Base-by-base conservation (phyloP, 2,329 filamentous ascomycete species). In the Aureobasidium subglaciale region DNA sequence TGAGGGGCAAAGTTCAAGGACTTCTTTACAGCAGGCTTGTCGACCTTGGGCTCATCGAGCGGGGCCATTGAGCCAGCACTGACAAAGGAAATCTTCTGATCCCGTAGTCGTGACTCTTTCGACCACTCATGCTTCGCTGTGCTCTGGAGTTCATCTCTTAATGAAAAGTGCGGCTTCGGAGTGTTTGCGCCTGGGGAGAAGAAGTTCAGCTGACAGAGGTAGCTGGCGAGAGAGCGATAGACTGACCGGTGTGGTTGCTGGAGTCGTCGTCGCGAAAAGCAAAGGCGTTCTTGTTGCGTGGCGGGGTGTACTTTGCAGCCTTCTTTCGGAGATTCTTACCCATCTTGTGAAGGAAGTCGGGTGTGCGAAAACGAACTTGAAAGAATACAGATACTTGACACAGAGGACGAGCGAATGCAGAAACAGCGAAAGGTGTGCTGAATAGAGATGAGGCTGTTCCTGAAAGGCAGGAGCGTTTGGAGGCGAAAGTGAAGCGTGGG, bases 141-240 rank as follows among this genome's bases (percentile, higher is more conserved):
- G 62, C 81, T 82, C 20, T 74, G 74, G 32, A 80, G 81, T 67
- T 83, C 81, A 60, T 85, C 78, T 59, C 74, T 73, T 67, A 85
- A 73, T 1, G 77, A 78, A 55, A 73, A 72, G 11, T 52, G 40
- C 4, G 59, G 50, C 29, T 52, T 38, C 6, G 43, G 42, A 9
- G 50, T 43, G 20, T 43, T 54, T 27, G 37, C 30, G 27, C 50
- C 50, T 54, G 15, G 18, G 20, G 20, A 15, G 20, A 16, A 27
- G 37, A 41, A 29, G 48, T 54, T 54, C 50, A 49, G 49, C 52
- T 50, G 42, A 37, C 20, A 29, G 34, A 34, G 15, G 11, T n/a
- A 15, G 54, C 16, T 43, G 40, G 32, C 16, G n/a, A 13, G 1
- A 7, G 22, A 15, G n/a, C 9, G 42, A 15, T 7, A 2, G 37